phyloP scores from a whole-genome alignment of 371 early-diverging fungal genomes.

The Rhizomucor miehei region DNA sequence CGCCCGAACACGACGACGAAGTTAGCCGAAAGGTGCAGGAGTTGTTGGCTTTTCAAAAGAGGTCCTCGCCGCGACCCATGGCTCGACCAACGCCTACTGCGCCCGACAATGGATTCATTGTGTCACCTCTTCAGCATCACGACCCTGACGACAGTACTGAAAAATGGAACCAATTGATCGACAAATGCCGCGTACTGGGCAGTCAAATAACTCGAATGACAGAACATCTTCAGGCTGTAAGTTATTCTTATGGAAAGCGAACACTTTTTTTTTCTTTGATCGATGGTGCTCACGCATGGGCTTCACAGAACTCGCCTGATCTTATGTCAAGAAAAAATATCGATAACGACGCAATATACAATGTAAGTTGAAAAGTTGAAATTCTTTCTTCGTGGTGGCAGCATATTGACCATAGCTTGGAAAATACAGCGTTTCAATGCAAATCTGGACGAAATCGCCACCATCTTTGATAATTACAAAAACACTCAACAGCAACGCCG shows the following conservation, averaged over 20 bases:
- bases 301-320: too few relatives aligned
- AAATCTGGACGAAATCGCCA: constrained; percentile 22
- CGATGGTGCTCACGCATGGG: too few relatives aligned
- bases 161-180: constrained; percentile 3
- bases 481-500: constrained; percentile 7
- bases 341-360: not conserved
- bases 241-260: not conserved
- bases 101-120: constrained; percentile 2
- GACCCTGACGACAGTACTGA: too few relatives aligned
- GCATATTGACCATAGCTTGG: too few relatives aligned
- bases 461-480: constrained; percentile 5
- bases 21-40: constrained; percentile 7
- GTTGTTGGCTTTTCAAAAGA: not conserved
- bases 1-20: constrained; percentile 7
- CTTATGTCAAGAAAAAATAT: not conserved
- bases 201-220: constrained; percentile 9
- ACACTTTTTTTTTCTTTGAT: not conserved
- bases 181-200: constrained; percentile 15
- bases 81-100: not conserved
- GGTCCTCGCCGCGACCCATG: not conserved
- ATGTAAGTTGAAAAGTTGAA: not conserved
- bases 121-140: not conserved
- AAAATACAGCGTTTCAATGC: constrained; percentile 13
- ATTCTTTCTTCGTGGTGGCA: too few relatives aligned
- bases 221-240: constrained; percentile 9